phyloP scores from a whole-genome alignment of 164 flowering plant genomes.

The Brasenia schreberi region DNA sequence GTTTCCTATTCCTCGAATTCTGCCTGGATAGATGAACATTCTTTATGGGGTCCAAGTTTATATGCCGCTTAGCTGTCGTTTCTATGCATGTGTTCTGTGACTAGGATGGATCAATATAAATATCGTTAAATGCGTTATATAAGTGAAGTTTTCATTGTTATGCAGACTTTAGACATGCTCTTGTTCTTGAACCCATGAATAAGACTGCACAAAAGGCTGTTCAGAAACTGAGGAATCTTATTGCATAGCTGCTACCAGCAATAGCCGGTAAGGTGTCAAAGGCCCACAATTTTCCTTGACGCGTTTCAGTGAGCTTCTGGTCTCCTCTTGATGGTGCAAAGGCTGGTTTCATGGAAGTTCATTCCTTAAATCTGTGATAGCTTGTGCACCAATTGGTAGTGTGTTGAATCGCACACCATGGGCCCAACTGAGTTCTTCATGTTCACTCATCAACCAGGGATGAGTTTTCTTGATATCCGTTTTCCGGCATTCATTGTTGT shows the following conservation, averaged over 20 bases:
- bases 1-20: no score
- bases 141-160: neutral
- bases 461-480: neutral
- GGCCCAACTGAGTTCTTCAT: neutral
- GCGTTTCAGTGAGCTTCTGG: neutral
- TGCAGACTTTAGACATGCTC: slow-evolving; percentile 82
- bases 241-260: slow-evolving; percentile 21
- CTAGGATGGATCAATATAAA: no score
- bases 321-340: neutral
- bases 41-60: no score
- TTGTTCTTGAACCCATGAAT: slow-evolving; percentile 90
- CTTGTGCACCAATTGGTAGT: neutral
- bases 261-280: neutral
- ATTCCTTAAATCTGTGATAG: no score
- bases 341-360: neutral
- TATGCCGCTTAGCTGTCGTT: no score
- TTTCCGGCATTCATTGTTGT: neutral
- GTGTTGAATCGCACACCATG: neutral
- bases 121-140: no score
- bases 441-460: neutral
- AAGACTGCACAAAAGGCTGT: slow-evolving; percentile 66
- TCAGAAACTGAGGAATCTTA: slow-evolving; percentile 56
- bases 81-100: no score
- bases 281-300: neutral
- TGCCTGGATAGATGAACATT: no score